A percentile compares a stretch with the other conserved stretches of the same genome.
Evolutionary conservation across 768 basidiomycete genomes (phyloP).

Genomic region (Gymnopilus dilepis): DNA sequence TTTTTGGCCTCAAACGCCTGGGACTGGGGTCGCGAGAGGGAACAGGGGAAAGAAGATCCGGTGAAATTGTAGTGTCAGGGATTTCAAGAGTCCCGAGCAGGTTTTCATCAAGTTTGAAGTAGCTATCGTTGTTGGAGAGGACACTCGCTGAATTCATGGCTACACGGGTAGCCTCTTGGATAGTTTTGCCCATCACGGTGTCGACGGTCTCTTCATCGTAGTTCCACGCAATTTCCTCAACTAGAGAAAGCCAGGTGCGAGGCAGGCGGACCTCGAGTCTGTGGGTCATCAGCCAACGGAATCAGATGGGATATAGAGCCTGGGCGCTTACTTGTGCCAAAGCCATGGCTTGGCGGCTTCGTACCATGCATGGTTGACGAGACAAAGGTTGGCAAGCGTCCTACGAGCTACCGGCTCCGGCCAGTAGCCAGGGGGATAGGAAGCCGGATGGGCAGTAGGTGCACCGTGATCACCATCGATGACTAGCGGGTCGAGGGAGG

Average conservation of each 20-base stretch:
- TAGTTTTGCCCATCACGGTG: constrained; percentile 66
- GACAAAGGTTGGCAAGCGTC: constrained; percentile 73
- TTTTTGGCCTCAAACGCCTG: constrained; percentile 72
- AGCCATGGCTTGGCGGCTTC: constrained; percentile 88
- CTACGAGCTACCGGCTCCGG: constrained; percentile 67
- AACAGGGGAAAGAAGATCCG: constrained; percentile 77
- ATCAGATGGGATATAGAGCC: constrained; percentile 3
- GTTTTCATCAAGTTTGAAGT: constrained; percentile 60
- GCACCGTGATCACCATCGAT: constrained; percentile 42
- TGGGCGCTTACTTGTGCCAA: constrained; percentile 63
- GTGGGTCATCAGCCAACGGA: neutral
- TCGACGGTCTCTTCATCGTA: constrained; percentile 72
- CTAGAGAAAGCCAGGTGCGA: constrained; percentile 81
- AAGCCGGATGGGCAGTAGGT: constrained; percentile 73
- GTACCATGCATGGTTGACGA: constrained; percentile 80
- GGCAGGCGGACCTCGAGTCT: constrained; percentile 82
- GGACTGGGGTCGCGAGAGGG: constrained; percentile 88
- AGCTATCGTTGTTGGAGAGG: constrained; percentile 44
- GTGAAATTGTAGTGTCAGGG: constrained; percentile 74
- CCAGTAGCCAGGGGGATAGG: constrained; percentile 75
- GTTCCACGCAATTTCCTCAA: constrained; percentile 79
- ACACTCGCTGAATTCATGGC: constrained; percentile 54
- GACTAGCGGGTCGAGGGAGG: constrained; percentile 72
- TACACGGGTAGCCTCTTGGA: constrained; percentile 69
- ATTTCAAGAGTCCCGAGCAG: constrained; percentile 61